phyloP scores from a whole-genome alignment of 1,284 basidiomycete genomes.

The Ceratobasidium theobromae region DNA sequence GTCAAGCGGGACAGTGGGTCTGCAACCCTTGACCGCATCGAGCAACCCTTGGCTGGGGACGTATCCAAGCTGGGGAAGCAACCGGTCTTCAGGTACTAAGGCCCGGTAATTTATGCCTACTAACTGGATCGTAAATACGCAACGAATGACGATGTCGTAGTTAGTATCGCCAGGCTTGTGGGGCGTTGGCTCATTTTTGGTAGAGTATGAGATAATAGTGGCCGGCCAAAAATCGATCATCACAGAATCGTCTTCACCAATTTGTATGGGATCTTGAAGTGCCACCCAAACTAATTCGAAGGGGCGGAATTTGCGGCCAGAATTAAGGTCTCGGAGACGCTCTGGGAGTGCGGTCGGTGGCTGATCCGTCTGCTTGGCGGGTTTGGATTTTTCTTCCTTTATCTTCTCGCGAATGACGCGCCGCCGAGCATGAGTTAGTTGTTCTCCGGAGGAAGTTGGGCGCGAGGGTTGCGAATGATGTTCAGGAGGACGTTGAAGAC shows the following conservation, averaged over 20 bases:
- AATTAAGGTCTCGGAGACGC: conserved; percentile 15
- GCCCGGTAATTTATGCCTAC: conserved; percentile 55
- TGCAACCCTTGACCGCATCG: conserved; percentile 27
- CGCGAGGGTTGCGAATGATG: background rate
- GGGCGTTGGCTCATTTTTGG: conserved; percentile 48
- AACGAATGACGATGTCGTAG: background rate
- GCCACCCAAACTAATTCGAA: conserved; percentile 29
- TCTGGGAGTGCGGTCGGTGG: conserved; percentile 20
- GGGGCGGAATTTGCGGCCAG: conserved; percentile 16
- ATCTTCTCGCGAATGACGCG: conserved; percentile 2
- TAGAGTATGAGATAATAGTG: conserved; percentile 50
- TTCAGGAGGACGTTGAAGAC: conserved; percentile 2
- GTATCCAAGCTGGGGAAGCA: conserved; percentile 71
- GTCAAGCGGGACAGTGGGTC: conserved; percentile 47
- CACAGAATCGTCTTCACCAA: background rate
- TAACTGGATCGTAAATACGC: conserved; percentile 62
- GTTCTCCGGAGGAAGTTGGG: background rate
- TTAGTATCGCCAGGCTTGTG: conserved; percentile 34
- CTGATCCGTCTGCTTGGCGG: background rate
- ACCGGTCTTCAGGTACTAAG: conserved; percentile 53
- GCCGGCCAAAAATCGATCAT: conserved; percentile 30
- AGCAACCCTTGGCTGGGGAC: conserved; percentile 52
- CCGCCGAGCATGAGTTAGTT: conserved; percentile 6
- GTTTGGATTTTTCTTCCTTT: background rate
- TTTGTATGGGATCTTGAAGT: conserved; percentile 10